These are phyloP conservation scores for Yamadazyma oceani DNA, from an alignment of 1,139 yeast genomes.

Conservation along the genomic window DNA sequence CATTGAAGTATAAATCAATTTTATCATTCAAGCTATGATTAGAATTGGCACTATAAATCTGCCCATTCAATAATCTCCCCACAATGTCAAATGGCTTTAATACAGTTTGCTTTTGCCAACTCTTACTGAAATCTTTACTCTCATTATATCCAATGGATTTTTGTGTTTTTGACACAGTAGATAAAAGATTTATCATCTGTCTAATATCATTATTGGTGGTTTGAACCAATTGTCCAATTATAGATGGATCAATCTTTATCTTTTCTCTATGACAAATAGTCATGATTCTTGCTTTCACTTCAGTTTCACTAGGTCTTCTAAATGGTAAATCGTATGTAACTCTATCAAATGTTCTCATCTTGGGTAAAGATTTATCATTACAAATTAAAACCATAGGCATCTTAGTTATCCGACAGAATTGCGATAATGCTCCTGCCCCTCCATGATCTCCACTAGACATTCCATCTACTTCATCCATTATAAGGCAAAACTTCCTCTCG, in stretches of 20 bases:
- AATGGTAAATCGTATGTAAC: constrained; percentile 83
- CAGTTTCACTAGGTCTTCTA: constrained; percentile 82
- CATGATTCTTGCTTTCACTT: constrained; percentile 81
- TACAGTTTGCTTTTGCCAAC: constrained; percentile 90
- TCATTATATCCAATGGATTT: constrained; percentile 55
- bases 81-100: constrained; percentile 92
- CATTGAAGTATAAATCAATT: constrained; percentile 88
- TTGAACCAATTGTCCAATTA: constrained; percentile 81
- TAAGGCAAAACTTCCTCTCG: constrained; percentile 63
- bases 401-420: constrained; percentile 78
- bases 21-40: constrained; percentile 71
- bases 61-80: constrained; percentile 65
- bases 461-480: constrained; percentile 99
- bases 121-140: constrained; percentile 52
- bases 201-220: constrained; percentile 91
- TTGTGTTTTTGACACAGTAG: constrained; percentile 78
- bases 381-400: constrained; percentile 93
- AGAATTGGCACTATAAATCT: constrained; percentile 55
- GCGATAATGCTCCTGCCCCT: constrained; percentile 94
- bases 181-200: constrained; percentile 85
- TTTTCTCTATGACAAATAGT: constrained; percentile 87
- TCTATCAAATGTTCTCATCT: constrained; percentile 93
- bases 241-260: constrained; percentile 73
- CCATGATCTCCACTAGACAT: constrained; percentile 99
- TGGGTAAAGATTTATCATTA: constrained; percentile 88